Base-by-base conservation (phyloP, 306 rosid genomes). In the Casuarina glauca region DNA sequence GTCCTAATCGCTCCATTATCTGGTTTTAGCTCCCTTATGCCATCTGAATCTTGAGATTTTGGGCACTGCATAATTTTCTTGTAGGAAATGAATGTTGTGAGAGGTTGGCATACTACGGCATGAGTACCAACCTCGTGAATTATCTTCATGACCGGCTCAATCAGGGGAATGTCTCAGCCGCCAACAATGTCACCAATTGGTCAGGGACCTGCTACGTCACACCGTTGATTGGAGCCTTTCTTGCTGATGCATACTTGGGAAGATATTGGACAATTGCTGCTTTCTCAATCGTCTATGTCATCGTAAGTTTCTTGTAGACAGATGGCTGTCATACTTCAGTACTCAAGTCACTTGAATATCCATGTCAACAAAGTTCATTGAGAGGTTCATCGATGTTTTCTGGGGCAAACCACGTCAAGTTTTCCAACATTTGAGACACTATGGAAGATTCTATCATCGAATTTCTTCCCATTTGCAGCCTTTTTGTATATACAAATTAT, bases 211-310 rank as follows among this genome's bases (percentile, higher is more conserved):
- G 98, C 82, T 93, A 90, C 69, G 9, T 84, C 76, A 93, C 98
- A 8, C 98, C 98, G 9, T 80, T 93, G 84, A 77, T 91, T 58
- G 98, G 98, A 76, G 98, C 98, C 66, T 93, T 93, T 88, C 74
- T 93, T 7, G 97, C 98, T 76, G 98, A 93, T 85, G 86, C 98
- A 26, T 93, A 93, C 86, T 57, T 91, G 62, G 98, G 97, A 88
- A 93, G 98, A 91, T 93, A 86, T 87, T 91, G 97, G 97, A 91
- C 98, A 15, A 93, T 93, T 85, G 93, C 96, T 49, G 79, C 70
- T 78, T 93, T 93, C 81, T 87, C 97, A 9, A 75, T 50, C 19
- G 32, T 93, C 72, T 93, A 93, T 78, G 91, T 74, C 41, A 17
- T 79, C 62, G 98, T 93, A 87, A 88, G 98, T 82, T 84, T 6